Evolutionary conservation across 768 basidiomycete genomes (phyloP).

Genomic region (Lentinula sp.): DNA sequence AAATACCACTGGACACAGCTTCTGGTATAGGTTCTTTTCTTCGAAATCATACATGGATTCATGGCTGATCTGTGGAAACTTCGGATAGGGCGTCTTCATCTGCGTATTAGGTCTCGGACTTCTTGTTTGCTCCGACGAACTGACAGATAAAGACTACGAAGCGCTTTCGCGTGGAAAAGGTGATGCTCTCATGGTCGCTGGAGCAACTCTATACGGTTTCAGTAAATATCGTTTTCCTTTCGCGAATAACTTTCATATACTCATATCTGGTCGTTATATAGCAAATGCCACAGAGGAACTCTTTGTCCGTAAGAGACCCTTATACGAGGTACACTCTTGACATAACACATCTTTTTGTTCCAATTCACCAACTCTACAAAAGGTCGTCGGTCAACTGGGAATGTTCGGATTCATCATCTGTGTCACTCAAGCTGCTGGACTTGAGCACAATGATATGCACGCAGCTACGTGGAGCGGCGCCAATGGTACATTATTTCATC

Average conservation of each 20-base stretch:
- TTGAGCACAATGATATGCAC: conserved; percentile 67
- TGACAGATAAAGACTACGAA: conserved; percentile 71
- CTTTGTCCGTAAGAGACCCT: conserved; percentile 70
- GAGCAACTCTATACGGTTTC: conserved; percentile 81
- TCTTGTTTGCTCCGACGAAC: conserved; percentile 71
- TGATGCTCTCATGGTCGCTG: conserved; percentile 82
- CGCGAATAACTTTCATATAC: not conserved
- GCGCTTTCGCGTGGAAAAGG: conserved; percentile 67
- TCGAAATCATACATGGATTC: not conserved
- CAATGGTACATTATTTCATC: conserved; percentile 37
- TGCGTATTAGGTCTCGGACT: conserved; percentile 73
- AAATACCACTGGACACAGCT: conserved; percentile 82
- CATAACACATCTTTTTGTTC: not conserved
- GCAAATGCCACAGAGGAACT: conserved; percentile 89
- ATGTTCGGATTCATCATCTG: conserved; percentile 82
- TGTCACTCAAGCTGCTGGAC: conserved; percentile 66
- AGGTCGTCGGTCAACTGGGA: conserved; percentile 77
- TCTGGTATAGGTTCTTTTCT: conserved; percentile 38
- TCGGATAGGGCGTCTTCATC: conserved; percentile 57
- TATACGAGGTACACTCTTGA: conserved; percentile 50
- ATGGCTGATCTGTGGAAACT: not conserved
- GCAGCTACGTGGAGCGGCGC: conserved; percentile 66
- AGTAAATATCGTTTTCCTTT: conserved; percentile 40
- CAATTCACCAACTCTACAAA: not conserved
- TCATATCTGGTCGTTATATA: conserved; percentile 18